Evolutionary conservation across 805 yeast species (phyloP), one percentile per base, ranked within the genome.

Genomic region (Saturnispora kantuleensis): DNA sequence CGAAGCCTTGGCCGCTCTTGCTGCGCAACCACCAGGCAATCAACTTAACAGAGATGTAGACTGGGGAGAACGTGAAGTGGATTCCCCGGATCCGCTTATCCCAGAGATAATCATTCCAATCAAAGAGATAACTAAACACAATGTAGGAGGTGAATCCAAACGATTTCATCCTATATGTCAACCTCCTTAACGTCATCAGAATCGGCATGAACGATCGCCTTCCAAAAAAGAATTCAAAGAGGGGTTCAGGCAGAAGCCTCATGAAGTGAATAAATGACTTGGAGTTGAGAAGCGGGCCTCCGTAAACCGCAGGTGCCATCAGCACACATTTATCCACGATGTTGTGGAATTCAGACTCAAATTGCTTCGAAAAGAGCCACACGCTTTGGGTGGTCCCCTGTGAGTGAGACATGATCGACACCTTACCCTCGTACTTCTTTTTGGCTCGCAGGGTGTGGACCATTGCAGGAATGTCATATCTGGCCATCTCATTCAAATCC

Each of bases 351-450:
- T 43, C 39, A 16, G 54, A 26, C 39, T 77, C 76, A 36, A 59
- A 58, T 33, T 71, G 73, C 42, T 67, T 65, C 13, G 82, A 72
- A 31, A 93, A 65, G 39, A 87, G 76, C 54, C 84, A 65, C 45
- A 87, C 82, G 0, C 83, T 71, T 60, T 89, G 96, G 0, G 96
- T 78, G 2, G 96, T 88, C 1, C 97, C 97, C 63, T 93, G 97
- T 12, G 95, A 85, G 59, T 90, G 98, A 1, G 89, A 89, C 9
- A 81, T 71, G 17, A 90, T 62, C 0, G 81, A 70, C 7, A 89
- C 53, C 53, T 79, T 73, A 3, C 58, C 56, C 40, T 60, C 42
- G 26, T 45, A 40, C 2, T 29, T 31, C 0, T 74, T 68, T 26
- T 53, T 51, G 2, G 58, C 47, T 31, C 79, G 59, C 1, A 88